Conservation (phyloP, 371 early-diverging fungal genomes). For the Saksenaea oblongispora region DNA sequence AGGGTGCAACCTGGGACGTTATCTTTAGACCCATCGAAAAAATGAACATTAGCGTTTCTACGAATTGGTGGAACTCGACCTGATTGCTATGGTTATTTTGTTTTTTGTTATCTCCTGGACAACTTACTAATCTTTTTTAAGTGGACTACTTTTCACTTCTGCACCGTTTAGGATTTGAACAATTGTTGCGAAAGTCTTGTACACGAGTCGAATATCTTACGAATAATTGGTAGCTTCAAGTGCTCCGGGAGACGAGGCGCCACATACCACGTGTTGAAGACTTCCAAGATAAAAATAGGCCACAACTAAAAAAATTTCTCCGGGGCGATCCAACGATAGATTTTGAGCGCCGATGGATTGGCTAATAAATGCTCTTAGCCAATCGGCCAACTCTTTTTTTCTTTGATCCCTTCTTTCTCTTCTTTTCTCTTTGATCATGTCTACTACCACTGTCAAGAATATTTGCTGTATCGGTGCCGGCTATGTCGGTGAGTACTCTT, state of each 20-base stretch:
- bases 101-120: too few relatives aligned
- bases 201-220: slow-evolving; percentile 2
- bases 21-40: too few relatives aligned
- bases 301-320: not conserved
- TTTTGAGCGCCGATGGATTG: not conserved
- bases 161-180: too few relatives aligned
- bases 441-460: slow-evolving; percentile 49
- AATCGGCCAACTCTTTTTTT: slow-evolving; percentile 3
- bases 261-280: slow-evolving; percentile 2
- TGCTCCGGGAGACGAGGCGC: not conserved
- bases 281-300: not conserved
- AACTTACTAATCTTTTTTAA: too few relatives aligned
- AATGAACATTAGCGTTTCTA: too few relatives aligned
- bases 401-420: slow-evolving; percentile 10
- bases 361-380: not conserved
- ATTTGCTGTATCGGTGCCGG: slow-evolving; percentile 94
- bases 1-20: too few relatives aligned
- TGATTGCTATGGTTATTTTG: too few relatives aligned
- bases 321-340: slow-evolving; percentile 1
- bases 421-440: slow-evolving; percentile 17
- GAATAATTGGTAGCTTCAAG: not conserved
- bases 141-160: too few relatives aligned
- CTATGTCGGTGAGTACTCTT: slow-evolving; percentile 77
- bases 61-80: too few relatives aligned
- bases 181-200: too few relatives aligned